Conservation (phyloP, 495 filamentous ascomycete genomes). For the Xylaria bambusicola region DNA sequence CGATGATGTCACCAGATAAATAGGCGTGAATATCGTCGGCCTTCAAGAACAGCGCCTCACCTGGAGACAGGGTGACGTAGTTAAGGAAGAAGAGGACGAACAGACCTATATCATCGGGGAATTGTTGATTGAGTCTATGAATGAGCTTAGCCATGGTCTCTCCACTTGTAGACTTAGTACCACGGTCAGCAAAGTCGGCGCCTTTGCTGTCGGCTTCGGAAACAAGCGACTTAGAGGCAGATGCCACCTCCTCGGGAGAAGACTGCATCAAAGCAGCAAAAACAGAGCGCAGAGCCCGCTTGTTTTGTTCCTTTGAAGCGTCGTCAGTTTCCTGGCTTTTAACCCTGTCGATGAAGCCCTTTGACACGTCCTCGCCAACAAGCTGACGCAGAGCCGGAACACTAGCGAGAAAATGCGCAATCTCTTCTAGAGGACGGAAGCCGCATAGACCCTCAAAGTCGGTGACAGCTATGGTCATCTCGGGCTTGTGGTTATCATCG, state of each 20-base stretch:
- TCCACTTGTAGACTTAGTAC: constrained; percentile 60
- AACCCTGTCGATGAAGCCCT: constrained; percentile 68
- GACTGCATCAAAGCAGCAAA: constrained; percentile 84
- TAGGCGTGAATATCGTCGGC: constrained; percentile 98
- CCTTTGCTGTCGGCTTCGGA: constrained; percentile 66
- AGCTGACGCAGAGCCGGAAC: constrained; percentile 74
- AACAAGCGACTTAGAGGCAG: constrained; percentile 67
- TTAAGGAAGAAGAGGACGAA: constrained; percentile 58
- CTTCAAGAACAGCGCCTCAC: constrained; percentile 93
- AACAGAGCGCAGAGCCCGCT: constrained; percentile 70
- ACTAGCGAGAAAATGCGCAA: constrained; percentile 78
- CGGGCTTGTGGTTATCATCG: constrained; percentile 99
- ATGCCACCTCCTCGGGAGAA: constrained; percentile 62
- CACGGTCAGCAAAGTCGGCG: constrained; percentile 62
- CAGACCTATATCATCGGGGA: constrained; percentile 50
- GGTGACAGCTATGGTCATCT: constrained; percentile 98
- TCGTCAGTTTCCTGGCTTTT: constrained; percentile 60
- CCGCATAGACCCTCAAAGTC: constrained; percentile 95
- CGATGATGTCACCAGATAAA: constrained; percentile 92
- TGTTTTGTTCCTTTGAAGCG: constrained; percentile 64
- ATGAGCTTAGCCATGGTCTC: constrained; percentile 76
- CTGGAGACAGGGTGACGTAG: constrained; percentile 64
- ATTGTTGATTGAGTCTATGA: constrained; percentile 64
- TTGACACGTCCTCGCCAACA: constrained; percentile 68
- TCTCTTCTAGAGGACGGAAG: constrained; percentile 85